Base-by-base conservation (phyloP, 179 eudicot genomes). In the Camellia oleifera region DNA sequence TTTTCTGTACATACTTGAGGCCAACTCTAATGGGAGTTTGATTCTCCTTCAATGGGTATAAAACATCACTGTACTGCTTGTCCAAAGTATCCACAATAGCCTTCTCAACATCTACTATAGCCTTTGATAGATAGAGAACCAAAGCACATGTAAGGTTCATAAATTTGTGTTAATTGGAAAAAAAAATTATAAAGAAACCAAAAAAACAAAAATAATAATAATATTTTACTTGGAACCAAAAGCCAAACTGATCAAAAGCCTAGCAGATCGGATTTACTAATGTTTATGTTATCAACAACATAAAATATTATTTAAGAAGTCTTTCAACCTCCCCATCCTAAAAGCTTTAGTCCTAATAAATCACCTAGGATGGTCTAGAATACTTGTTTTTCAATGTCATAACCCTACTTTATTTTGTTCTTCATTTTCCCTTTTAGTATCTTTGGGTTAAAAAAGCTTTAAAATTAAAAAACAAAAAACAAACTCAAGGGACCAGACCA, bases 51-150 rank as follows among this genome's bases (percentile, higher is more conserved):
- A 94, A 79, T 48, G 98, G 93, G 53, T 91, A 88, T 79, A 94
- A 78, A 60, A 90, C 90, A 86, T 94, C 98, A 17, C 88, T 83
- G 72, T 92, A 91, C 76, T 92, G 95, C 79, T 89, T 88, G 84
- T 94, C 97, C 82, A 94, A 79, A 77, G 93, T 85, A 76, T 92
- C 97, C 66, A 94, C 80, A 17, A 87, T 81, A 42, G 93, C 93
- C 87, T 90, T 92, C 75, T 94, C 97, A 76, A 91, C 84, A 78
- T 94, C 97, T 48, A 94, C 92, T 71, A 94, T 80, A 56, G 93
- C 95, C 98, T 93, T 52, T 74, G 42, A 73, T 18, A 15, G 56
- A 81, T 15, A 78, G 46, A 70, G 17, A 65, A 63, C 42, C 26
- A 53, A 50, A 64, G 17, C 60, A 77, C 14, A 65, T 18, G 46